Base-by-base conservation (phyloP, 345 rosid genomes). In the Balakata baccata region DNA sequence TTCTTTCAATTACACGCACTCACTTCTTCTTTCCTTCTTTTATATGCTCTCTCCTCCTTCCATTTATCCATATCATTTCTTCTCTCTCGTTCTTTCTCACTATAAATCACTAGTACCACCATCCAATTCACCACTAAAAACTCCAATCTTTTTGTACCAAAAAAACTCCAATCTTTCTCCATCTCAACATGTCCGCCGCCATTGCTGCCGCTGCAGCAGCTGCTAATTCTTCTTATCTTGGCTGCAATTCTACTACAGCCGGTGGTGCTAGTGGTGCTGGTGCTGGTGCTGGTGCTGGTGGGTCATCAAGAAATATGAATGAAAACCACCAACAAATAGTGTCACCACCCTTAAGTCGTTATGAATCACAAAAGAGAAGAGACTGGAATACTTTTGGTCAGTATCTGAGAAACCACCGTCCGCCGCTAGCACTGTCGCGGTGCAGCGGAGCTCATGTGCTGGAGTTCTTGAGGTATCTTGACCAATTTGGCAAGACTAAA, bases 331-430 rank as follows among this genome's bases (percentile, higher is more conserved):
- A 69, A 54, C 71, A 71, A 69, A 13, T 69, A 87, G 85, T 46
- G 68, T 85, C 5, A 64, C 86, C 4, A 22, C 96, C 11, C 86
- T 88, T 88, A 7, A 91, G 97, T 74, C 88, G 98, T 75, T 93
- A 93, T 14, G 98, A 93, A 87, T 91, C 90, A 82, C 98, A 93
- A 75, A 93, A 93, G 85, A 83, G 98, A 66, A 79, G 98, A 56
- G 98, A 93, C 81, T 93, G 97, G 98, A 93, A 89, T 87, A 93
- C 98, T 64, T 93, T 93, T 23, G 97, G 98, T 11, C 97, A 93
- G 77, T 93, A 93, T 77, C 91, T 93, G 52, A 80, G 97, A 54
- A 93, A 93, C 87, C 98, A 93, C 82, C 83, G 98, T 23, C 98
- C 98, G 0, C 98, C 98, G 3, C 90, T 93, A 49, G 83, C 89